These are phyloP conservation scores for Diplodia seriata DNA, from an alignment of 2,329 filamentous ascomycete species.

Conservation along the genomic window DNA sequence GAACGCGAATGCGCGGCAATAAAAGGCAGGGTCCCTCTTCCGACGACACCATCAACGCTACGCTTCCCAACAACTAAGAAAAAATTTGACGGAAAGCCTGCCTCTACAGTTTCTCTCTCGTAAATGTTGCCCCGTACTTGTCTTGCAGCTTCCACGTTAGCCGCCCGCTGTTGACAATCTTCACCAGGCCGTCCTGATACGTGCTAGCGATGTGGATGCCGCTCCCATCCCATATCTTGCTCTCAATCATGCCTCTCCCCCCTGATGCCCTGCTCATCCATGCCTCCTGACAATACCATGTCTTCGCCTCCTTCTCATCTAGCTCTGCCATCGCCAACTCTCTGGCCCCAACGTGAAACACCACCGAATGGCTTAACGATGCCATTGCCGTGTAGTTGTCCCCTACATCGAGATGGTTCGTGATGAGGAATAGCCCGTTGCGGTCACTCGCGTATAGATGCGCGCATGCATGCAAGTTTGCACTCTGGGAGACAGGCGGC, in stretches of 20 bases:
- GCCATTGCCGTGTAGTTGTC: conserved; percentile 43
- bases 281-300: conserved; percentile 46
- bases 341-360: conserved; percentile 44
- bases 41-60: background rate
- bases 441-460: conserved; percentile 65
- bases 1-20: background rate
- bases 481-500: conserved; percentile 37
- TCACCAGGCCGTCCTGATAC: conserved; percentile 44
- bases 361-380: conserved; percentile 43
- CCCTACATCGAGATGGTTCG: conserved; percentile 50
- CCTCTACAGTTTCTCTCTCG: conserved; percentile 20
- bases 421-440: conserved; percentile 61
- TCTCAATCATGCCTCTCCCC: conserved; percentile 41
- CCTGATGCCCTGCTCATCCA: conserved; percentile 39
- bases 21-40: background rate
- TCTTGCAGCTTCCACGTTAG: background rate
- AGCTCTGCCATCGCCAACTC: conserved; percentile 40
- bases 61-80: background rate
- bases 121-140: background rate
- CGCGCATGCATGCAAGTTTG: conserved; percentile 64
- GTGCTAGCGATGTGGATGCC: conserved; percentile 45
- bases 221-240: conserved; percentile 42
- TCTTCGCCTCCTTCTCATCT: conserved; percentile 39
- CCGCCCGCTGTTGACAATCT: conserved; percentile 35
- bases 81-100: background rate